phyloP scores from a whole-genome alignment of 176 grass and related monocot genomes.

The Avena insularis region DNA sequence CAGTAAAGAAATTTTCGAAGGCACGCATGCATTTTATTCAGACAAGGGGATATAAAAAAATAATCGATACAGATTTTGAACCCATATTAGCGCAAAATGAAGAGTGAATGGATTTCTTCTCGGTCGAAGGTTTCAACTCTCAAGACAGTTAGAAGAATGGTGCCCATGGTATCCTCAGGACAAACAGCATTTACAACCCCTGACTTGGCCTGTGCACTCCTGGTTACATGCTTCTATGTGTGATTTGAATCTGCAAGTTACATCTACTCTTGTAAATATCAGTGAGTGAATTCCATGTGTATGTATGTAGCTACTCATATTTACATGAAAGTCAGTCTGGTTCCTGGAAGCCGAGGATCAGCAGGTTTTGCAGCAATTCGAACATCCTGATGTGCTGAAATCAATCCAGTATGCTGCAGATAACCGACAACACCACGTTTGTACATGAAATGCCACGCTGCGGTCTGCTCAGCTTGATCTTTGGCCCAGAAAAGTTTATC shows the following conservation, averaged over 20 bases:
- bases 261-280: slow-evolving; percentile 62
- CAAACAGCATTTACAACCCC: slow-evolving; percentile 63
- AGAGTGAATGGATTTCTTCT: neutral
- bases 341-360: slow-evolving; percentile 28
- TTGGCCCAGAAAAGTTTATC: slow-evolving; percentile 3
- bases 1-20: neutral
- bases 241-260: slow-evolving; percentile 59
- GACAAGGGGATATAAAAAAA: neutral
- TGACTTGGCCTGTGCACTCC: slow-evolving; percentile 43
- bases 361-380: slow-evolving; percentile 22
- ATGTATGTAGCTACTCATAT: slow-evolving; percentile 55
- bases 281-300: slow-evolving; percentile 58
- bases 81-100: slow-evolving; percentile 1
- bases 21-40: neutral
- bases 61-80: neutral
- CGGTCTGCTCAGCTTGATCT: slow-evolving; percentile 19
- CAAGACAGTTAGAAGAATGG: slow-evolving; percentile 33
- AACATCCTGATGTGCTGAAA: slow-evolving; percentile 16
- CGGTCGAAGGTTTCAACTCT: slow-evolving; percentile 28
- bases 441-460: slow-evolving; percentile 28
- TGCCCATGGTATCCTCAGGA: slow-evolving; percentile 46
- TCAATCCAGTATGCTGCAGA: slow-evolving; percentile 33
- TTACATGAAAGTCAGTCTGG: slow-evolving; percentile 53
- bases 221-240: slow-evolving; percentile 64
- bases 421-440: slow-evolving; percentile 31